phyloP scores from a whole-genome alignment of 441 rosid species.

The Pelargonium fulgidum region DNA sequence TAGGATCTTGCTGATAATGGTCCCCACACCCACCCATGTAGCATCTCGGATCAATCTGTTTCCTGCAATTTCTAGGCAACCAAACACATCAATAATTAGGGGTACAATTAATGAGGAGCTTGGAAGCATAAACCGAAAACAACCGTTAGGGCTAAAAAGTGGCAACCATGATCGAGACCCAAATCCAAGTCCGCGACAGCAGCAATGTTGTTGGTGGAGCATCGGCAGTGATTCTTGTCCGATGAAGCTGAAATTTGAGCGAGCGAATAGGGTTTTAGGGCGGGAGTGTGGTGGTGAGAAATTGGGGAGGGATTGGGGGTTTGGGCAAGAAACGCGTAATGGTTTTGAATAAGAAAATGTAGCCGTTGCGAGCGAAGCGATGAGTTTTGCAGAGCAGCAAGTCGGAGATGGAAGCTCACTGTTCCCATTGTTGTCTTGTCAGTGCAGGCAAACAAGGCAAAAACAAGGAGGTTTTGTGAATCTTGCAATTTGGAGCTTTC shows the following conservation, averaged over 20 bases:
- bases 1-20: constrained; percentile 2
- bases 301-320: neutral
- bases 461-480: no score
- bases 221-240: neutral
- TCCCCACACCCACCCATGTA: neutral
- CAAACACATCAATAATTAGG: neutral
- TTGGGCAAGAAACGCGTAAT: neutral
- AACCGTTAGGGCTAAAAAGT: neutral
- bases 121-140: neutral
- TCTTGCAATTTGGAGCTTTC: no score
- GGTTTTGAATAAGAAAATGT: neutral
- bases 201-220: neutral
- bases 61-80: constrained; percentile 3
- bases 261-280: neutral
- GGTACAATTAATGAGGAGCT: neutral
- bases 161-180: neutral
- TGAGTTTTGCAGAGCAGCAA: neutral
- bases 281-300: neutral
- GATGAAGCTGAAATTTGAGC: neutral
- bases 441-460: no score
- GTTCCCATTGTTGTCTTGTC: neutral
- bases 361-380: neutral
- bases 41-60: neutral
- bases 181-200: neutral
- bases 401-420: neutral